A percentile compares a stretch with the other conserved stretches of the same genome.
Conservation (phyloP, 2,329 filamentous ascomycete genomes). For the Claviceps africana region DNA sequence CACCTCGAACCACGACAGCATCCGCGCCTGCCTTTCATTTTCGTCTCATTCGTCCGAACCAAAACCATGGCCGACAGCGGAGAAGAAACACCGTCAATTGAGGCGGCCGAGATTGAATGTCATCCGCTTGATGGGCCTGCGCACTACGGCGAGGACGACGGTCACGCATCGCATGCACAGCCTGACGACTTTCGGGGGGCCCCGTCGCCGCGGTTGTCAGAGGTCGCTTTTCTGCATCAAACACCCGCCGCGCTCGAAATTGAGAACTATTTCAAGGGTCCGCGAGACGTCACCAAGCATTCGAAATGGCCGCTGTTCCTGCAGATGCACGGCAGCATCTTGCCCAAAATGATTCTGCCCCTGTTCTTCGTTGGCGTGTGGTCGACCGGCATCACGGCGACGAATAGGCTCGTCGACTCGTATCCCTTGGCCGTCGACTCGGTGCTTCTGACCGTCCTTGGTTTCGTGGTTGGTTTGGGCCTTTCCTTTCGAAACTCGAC, state of each 20-base stretch:
- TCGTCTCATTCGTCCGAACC: too few species aligned
- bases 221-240: constrained; percentile 5
- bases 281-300: constrained; percentile 56
- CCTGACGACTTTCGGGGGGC: neutral
- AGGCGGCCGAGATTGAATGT: neutral
- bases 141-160: neutral
- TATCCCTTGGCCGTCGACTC: constrained; percentile 27
- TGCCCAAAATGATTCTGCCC: constrained; percentile 61
- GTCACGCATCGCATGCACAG: neutral
- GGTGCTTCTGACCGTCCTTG: constrained; percentile 55
- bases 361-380: constrained; percentile 47
- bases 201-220: neutral
- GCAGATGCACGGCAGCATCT: constrained; percentile 60
- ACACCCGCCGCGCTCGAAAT: constrained; percentile 30
- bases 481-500: constrained; percentile 65
- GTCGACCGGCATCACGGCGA: constrained; percentile 49
- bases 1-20: too few species aligned
- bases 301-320: constrained; percentile 66
- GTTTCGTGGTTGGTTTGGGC: constrained; percentile 70
- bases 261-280: constrained; percentile 51
- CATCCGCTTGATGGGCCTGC: neutral
- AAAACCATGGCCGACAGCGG: constrained; percentile 2
- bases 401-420: constrained; percentile 24
- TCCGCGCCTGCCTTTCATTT: too few species aligned
- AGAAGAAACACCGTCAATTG: neutral